Base-by-base conservation (phyloP, 305 asterid species). In the Fraxinus paxiana region DNA sequence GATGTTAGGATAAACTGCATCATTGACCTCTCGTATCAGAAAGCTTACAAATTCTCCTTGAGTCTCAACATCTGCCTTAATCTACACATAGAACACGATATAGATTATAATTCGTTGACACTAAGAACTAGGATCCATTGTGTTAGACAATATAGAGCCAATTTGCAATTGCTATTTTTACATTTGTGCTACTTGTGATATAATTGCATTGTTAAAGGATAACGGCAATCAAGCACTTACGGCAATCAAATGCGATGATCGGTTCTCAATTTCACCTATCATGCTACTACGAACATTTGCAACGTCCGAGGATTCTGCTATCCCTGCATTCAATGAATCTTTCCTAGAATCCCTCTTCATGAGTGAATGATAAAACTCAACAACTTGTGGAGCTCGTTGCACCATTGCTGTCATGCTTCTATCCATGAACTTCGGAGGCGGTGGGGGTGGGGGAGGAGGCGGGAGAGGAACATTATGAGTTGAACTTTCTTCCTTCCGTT, bases 211-310 rank as follows among this genome's bases (percentile, higher is more conserved):
- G 22, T 51, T 37, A 15, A 46, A 46, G 59, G 59, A 46, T 46
- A 46, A n/a, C 4, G 7, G 61, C 51, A 54, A 37, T 72, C 9
- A 82, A 82, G 75, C 61, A 86, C 97, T 88, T 83, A 93, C 99
- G 24, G 99, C 99, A 35, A 95, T 95, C 86, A 95, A 88, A 88
- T 93, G 90, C 30, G 97, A 92, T 0, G 98, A 95, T 4, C 98
- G 91, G 72, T 93, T 95, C 88, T 92, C 99, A 34, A 93, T 95
- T 88, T 95, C 99, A 20, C 93, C 98, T 37, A 95, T 95, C 99
- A 95, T 95, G 88, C 91, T 93, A 85, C 94, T 95, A 59, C 97
- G 97, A 43, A 91, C 94, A 76, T 87, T 91, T 18, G 95, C 90
- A 73, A 91, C 95, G 65, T 87, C 95, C 1, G 90, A 83, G 28